These are phyloP conservation scores for Boehmeria nivea DNA, from an alignment of 306 rosid genomes.

Conservation along the genomic window DNA sequence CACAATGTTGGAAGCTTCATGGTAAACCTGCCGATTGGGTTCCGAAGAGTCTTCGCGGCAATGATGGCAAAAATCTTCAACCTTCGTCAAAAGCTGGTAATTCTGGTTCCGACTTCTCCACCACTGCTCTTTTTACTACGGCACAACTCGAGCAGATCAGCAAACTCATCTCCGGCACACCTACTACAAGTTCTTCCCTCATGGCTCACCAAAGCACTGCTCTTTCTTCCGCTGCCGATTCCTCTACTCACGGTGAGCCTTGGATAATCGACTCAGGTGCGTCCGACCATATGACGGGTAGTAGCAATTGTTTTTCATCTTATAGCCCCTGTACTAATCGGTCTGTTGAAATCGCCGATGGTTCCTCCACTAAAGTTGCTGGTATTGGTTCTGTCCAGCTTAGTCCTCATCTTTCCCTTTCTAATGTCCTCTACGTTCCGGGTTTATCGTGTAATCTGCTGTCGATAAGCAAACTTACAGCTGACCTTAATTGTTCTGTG, in stretches of 20 bases:
- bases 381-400: background rate
- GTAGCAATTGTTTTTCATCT: background rate
- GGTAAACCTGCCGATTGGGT: background rate
- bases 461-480: background rate
- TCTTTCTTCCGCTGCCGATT: background rate
- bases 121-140: too few species aligned
- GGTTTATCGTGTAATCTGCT: background rate
- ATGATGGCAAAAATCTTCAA: background rate
- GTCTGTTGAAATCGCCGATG: background rate
- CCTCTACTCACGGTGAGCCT: too few species aligned
- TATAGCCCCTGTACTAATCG: background rate
- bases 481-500: background rate
- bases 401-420: background rate
- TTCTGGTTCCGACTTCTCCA: too few species aligned
- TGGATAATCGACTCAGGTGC: conserved; percentile 1
- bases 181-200: too few species aligned
- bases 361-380: background rate
- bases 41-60: too few species aligned
- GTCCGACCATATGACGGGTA: background rate
- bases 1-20: background rate
- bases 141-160: background rate
- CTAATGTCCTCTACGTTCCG: background rate
- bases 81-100: background rate
- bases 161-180: background rate
- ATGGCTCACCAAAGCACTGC: too few species aligned